Conservation (phyloP, 2,329 filamentous ascomycete genomes). For the Aureobasidium mangrovei region DNA sequence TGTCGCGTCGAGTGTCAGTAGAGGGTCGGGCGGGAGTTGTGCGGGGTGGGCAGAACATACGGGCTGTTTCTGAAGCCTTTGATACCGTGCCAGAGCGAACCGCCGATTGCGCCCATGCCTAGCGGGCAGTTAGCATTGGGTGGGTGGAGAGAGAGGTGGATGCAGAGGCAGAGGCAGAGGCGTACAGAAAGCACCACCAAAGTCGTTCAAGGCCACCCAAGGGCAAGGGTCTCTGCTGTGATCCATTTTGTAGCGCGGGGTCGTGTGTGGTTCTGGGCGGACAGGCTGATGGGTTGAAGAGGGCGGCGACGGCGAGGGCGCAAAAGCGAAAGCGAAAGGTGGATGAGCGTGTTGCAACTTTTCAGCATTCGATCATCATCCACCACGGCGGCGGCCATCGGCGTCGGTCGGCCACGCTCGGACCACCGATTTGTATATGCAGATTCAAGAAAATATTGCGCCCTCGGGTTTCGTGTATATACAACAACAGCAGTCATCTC, state of each 20-base stretch:
- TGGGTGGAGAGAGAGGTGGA: neutral
- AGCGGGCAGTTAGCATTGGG: too few relatives aligned
- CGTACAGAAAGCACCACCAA: conserved; percentile 95
- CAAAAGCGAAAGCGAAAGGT: too few relatives aligned
- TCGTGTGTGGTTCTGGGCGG: neutral
- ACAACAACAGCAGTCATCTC: too few relatives aligned
- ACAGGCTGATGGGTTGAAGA: too few relatives aligned
- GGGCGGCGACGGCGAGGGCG: too few relatives aligned
- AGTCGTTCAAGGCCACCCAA: conserved; percentile 83
- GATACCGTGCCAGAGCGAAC: conserved; percentile 84
- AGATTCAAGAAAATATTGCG: too few relatives aligned
- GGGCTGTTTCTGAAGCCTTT: conserved; percentile 54
- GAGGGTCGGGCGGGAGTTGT: neutral
- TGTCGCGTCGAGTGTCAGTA: neutral
- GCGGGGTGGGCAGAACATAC: conserved; percentile 36
- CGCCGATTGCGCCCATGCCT: conserved; percentile 28
- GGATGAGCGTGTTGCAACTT: too few relatives aligned
- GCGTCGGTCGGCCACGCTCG: too few relatives aligned
- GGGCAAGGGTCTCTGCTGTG: conserved; percentile 95
- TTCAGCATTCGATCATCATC: too few relatives aligned
- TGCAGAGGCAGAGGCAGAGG: conserved; percentile 54
- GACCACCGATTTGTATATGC: too few relatives aligned
- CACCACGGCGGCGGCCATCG: too few relatives aligned
- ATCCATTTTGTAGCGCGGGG: conserved; percentile 50
- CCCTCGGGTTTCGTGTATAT: too few relatives aligned